phyloP scores from a whole-genome alignment of 2,329 filamentous ascomycete genomes.

The Clonostachys byssicola region DNA sequence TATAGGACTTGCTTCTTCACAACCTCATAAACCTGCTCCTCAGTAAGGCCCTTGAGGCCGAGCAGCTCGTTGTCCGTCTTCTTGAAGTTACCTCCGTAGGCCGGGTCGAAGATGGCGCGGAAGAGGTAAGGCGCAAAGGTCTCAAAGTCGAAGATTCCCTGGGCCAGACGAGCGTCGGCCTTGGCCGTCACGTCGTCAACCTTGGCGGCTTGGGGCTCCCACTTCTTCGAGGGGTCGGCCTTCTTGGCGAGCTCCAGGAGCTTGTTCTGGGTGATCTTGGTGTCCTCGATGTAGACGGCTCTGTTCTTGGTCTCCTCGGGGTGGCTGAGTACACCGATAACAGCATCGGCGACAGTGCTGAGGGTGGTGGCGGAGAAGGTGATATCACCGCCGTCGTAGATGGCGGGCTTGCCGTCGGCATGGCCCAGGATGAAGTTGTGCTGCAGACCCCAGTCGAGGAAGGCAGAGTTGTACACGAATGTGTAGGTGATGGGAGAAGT shows the following conservation, averaged over 20 bases:
- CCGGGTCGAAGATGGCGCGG: slow-evolving; percentile 19
- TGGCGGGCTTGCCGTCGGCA: slow-evolving; percentile 26
- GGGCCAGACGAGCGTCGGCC: slow-evolving; percentile 11
- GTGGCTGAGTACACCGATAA: slow-evolving; percentile 42
- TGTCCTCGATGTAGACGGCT: slow-evolving; percentile 35
- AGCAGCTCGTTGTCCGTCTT: slow-evolving; percentile 34
- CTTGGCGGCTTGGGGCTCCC: slow-evolving; percentile 29
- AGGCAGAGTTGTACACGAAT: slow-evolving; percentile 43
- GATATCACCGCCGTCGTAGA: slow-evolving; percentile 46
- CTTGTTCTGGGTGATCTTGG: slow-evolving; percentile 37
- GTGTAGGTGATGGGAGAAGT: slow-evolving; percentile 47
- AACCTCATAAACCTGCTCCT: slow-evolving; percentile 10
- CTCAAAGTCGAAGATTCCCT: too few species aligned
- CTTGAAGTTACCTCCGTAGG: slow-evolving; percentile 23
- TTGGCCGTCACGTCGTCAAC: slow-evolving; percentile 6
- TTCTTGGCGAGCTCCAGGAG: slow-evolving; percentile 41
- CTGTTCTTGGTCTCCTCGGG: slow-evolving; percentile 49
- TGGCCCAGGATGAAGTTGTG: slow-evolving; percentile 18
- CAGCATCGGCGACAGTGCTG: slow-evolving; percentile 35
- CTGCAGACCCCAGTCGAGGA: slow-evolving; percentile 53
- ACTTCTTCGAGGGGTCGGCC: slow-evolving; percentile 37
- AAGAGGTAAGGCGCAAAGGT: slow-evolving; percentile 21
- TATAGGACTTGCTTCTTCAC: not conserved
- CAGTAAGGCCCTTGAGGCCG: slow-evolving; percentile 33
- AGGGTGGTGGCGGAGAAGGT: slow-evolving; percentile 44